A percentile compares a stretch with the other conserved stretches of the same genome.
phyloP scores from a whole-genome alignment of 2,329 filamentous ascomycete genomes.

The Nemania sp. region DNA sequence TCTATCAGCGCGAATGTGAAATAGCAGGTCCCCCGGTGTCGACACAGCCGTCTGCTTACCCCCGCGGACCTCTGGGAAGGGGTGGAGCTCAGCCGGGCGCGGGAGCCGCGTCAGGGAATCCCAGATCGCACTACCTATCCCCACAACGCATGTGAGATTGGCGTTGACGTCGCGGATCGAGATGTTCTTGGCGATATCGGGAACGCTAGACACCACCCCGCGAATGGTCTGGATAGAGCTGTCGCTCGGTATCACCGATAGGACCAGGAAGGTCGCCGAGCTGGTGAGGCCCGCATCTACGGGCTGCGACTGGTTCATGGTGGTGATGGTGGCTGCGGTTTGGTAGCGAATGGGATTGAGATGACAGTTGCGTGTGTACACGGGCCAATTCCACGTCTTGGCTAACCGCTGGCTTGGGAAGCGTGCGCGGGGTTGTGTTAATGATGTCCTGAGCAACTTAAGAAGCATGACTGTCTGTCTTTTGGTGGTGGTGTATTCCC shows the following conservation, averaged over 20 bases:
- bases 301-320: constrained; percentile 25
- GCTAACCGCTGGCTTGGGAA: constrained; percentile 10
- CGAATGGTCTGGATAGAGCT: constrained; percentile 24
- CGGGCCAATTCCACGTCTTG: constrained; percentile 9
- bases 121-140: constrained; percentile 66
- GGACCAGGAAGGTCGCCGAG: constrained; percentile 36
- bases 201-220: constrained; percentile 55
- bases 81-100: constrained; percentile 63
- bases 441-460: constrained; percentile 21
- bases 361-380: background rate
- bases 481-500: background rate
- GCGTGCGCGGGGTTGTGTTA: background rate
- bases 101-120: constrained; percentile 58
- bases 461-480: constrained; percentile 21
- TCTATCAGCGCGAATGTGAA: constrained; percentile 69
- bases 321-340: constrained; percentile 16
- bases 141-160: constrained; percentile 64
- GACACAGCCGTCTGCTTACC: constrained; percentile 63
- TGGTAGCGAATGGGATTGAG: constrained; percentile 21
- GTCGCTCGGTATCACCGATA: constrained; percentile 22
- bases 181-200: constrained; percentile 64
- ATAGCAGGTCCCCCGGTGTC: constrained; percentile 68
- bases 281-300: constrained; percentile 32
- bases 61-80: constrained; percentile 62
- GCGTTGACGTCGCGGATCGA: constrained; percentile 61